A percentile compares a stretch with the other conserved stretches of the same genome.
Conservation (phyloP, 495 filamentous ascomycete species). For the Xylaria flabelliformis region DNA sequence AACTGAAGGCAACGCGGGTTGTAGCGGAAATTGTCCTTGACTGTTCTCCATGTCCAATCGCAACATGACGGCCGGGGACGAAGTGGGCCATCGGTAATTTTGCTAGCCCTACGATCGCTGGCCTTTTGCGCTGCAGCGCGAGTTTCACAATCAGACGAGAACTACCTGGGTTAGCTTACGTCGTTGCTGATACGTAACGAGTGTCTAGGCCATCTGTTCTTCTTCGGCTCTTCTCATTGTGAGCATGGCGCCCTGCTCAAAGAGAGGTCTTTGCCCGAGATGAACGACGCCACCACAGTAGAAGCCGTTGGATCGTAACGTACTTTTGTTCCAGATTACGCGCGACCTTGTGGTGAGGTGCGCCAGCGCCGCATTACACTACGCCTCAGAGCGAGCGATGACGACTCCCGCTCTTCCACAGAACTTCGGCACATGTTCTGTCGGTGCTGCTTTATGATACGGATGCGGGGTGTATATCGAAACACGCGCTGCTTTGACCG, state of each 20-base stretch:
- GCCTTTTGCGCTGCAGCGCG: not conserved
- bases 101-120: conserved; percentile 3
- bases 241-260: not conserved
- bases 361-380: not conserved
- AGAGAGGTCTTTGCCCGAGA: not conserved
- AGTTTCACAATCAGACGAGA: not conserved
- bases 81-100: not conserved
- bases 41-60: not conserved
- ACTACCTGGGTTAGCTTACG: not conserved
- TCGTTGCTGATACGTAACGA: conserved; percentile 1
- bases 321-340: conserved; percentile 4
- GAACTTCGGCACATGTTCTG: not conserved
- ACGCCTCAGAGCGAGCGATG: not conserved
- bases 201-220: not conserved
- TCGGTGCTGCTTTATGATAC: not conserved
- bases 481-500: not conserved
- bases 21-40: not conserved
- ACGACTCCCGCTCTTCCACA: not conserved
- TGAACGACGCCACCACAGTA: not conserved
- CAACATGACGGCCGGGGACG: not conserved
- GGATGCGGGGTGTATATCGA: not conserved
- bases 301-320: conserved; percentile 14
- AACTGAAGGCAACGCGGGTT: not conserved
- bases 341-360: conserved; percentile 6
- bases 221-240: not conserved